Base-by-base conservation (phyloP, 768 basidiomycete genomes). In the Leccinum imitatum region DNA sequence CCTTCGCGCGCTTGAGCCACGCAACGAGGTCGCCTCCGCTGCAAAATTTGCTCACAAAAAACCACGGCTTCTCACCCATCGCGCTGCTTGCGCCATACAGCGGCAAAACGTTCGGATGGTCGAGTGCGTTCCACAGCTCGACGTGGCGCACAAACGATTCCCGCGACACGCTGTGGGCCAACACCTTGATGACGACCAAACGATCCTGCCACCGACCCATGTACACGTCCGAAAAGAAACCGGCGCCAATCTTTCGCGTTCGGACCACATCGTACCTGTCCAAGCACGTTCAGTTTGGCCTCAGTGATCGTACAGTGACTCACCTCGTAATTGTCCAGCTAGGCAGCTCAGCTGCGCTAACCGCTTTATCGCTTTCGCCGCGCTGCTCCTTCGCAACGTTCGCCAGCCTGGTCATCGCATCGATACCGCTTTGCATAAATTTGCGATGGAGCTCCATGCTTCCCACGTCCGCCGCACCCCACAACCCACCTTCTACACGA, bases 221-320 rank as follows among this genome's bases (percentile, higher is more conserved):
- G 72, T 87, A 92, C 7, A 93, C 90, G 57, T 87, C 83, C 13
- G 88, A 88, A 75, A 91, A 90, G 73, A 83, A 87, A 0, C 91
- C 91, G 19, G 84, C 66, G 4, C 90, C 87, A 59, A 94, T 85
- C 69, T 84, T 82, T 58, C 78, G 75, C 39, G 87, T 87, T 3
- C 84, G 82, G 58, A 88, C 86, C 35, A 93, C 82, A 73, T 95
- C 93, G 66, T 89, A 90, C 54, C 84, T 84, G 52, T 53, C 63
- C 41, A 4, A 25, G 39, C 17, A 19, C 5, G 41, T 44, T 44
- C 5, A 44, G 41, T 1, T 44, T 19, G 41, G n/a, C 10, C 47
- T 9, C 17, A 15, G 21, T 48, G 23, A 48, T 48, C 23, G 27
- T 11, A 37, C 54, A 31, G 13, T 56, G 25, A 60, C 72, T 37